A percentile compares a stretch with the other conserved stretches of the same genome.
These are phyloP conservation scores for Lasiodiplodia citricola DNA, from an alignment of 2,329 filamentous ascomycete genomes.

Conservation along the genomic window DNA sequence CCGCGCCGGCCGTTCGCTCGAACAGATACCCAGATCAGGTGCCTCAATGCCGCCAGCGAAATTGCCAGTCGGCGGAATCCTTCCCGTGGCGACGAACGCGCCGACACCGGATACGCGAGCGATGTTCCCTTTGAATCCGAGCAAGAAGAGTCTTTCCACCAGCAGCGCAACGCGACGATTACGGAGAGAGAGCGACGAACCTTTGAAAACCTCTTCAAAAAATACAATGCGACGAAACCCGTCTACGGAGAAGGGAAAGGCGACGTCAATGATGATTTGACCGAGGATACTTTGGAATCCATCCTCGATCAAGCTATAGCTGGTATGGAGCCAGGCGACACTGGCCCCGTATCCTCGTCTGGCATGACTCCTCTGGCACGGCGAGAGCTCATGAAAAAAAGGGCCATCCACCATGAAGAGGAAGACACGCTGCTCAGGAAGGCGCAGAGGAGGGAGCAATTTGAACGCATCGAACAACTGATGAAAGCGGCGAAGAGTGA, in stretches of 20 bases:
- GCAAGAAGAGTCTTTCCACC: conserved; percentile 3
- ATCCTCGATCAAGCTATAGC: conserved; percentile 9
- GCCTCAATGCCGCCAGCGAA: conserved; percentile 18
- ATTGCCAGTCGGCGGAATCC: neutral
- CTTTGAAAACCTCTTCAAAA: conserved; percentile 31
- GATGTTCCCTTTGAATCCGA: conserved; percentile 47
- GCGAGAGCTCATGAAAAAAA: neutral
- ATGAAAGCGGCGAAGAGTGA: conserved; percentile 66
- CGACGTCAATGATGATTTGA: neutral
- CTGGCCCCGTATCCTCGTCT: neutral
- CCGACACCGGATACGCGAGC: neutral
- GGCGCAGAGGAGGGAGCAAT: conserved; percentile 26
- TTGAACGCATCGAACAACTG: conserved; percentile 55
- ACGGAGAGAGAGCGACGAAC: conserved; percentile 42
- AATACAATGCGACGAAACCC: neutral
- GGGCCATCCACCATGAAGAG: neutral
- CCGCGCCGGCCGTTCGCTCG: neutral
- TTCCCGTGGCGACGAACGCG: neutral
- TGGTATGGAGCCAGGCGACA: neutral
- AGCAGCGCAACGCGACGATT: conserved; percentile 39
- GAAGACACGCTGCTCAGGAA: conserved; percentile 8
- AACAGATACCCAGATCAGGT: conserved; percentile 1
- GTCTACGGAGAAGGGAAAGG: neutral
- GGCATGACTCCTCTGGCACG: neutral
- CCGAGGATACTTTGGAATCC: conserved; percentile 9